Evolutionary conservation across 2,329 filamentous ascomycete genomes (phyloP), one percentile per base, ranked within the genome.

Genomic region (Xylaria sp.): DNA sequence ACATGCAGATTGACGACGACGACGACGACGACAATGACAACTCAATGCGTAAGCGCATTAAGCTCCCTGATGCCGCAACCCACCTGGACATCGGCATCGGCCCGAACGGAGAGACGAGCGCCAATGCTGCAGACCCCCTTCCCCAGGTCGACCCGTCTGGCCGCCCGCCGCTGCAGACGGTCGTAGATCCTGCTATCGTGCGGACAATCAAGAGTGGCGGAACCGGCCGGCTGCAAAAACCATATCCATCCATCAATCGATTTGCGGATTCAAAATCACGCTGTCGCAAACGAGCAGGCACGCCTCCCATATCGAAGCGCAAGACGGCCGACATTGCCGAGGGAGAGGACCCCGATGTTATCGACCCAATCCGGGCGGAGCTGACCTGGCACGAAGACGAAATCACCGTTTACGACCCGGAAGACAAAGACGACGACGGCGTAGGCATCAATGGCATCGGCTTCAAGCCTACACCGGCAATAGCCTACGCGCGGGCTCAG

Each of bases 361-460:
- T 76, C 48, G 82, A 85, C 50, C 81, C 82, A 0, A 66, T 85
- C 8, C 77, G 83, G 34, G 83, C 84, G 6, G 78, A 83, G 2
- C 73, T 87, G 48, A 88, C 85, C 1, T 88, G 85, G 85, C 84
- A 84, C 63, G 83, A 87, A 59, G 81, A 87, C 61, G 85, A 88
- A 65, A 88, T 88, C 56, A 88, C 85, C 1, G 76, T 87, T 22
- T 85, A 87, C 67, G 81, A 87, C 61, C 82, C 84, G 0, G 75
- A 84, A 39, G 85, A 88, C 64, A 78, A 81, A 57, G 85, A 88
- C 58, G 85, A 88, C 63, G 85, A 88, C 64, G 85, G 85, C 46
- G 82, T 80, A 2, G 85, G 85, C 19, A 83, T 88, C 64, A 87
- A 88, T 66, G 85, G 85, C 4, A 83, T 88, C 55, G 85, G 85